phyloP scores from a whole-genome alignment of 2,329 filamentous ascomycete genomes.

The Mycogone perniciosa region DNA sequence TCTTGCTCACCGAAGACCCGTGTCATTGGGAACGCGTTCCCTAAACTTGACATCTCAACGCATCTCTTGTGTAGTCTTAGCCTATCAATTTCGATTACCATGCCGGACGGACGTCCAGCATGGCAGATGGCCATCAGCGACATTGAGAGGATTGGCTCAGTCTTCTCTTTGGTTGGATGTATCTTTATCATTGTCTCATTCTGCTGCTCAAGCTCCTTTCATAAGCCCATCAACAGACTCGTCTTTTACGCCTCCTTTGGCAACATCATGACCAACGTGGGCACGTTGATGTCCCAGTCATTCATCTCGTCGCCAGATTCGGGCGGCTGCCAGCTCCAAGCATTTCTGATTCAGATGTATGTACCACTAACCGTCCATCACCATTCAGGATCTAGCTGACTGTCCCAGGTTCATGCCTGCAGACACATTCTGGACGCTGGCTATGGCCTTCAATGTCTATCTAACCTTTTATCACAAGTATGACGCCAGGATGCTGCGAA shows the following conservation, averaged over 20 bases:
- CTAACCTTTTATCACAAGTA: constrained; percentile 73
- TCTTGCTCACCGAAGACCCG: too few relatives aligned
- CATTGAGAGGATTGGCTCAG: constrained; percentile 63
- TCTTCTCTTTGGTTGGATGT: constrained; percentile 64
- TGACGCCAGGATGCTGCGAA: constrained; percentile 55
- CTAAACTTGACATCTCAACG: not conserved
- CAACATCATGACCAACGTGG: constrained; percentile 71
- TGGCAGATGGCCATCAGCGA: constrained; percentile 51
- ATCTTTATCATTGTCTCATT: constrained; percentile 69
- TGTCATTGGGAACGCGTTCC: too few relatives aligned
- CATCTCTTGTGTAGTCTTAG: not conserved
- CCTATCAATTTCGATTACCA: not conserved
- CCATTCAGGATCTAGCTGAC: constrained; percentile 12
- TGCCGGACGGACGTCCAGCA: constrained; percentile 10
- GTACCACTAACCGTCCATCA: constrained; percentile 21
- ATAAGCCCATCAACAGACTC: constrained; percentile 80
- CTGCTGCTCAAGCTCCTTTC: constrained; percentile 59
- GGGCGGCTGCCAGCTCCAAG: constrained; percentile 65
- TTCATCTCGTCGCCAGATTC: constrained; percentile 45
- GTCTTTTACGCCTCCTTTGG: constrained; percentile 80
- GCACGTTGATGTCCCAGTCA: constrained; percentile 63
- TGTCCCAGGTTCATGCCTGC: constrained; percentile 68
- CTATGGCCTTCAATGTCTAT: constrained; percentile 81
- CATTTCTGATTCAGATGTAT: constrained; percentile 75
- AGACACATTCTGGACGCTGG: constrained; percentile 69